Evolutionary conservation across 768 basidiomycete species (phyloP), one percentile per base, ranked within the genome.

Genomic region (Asterophora lycoperdoides): DNA sequence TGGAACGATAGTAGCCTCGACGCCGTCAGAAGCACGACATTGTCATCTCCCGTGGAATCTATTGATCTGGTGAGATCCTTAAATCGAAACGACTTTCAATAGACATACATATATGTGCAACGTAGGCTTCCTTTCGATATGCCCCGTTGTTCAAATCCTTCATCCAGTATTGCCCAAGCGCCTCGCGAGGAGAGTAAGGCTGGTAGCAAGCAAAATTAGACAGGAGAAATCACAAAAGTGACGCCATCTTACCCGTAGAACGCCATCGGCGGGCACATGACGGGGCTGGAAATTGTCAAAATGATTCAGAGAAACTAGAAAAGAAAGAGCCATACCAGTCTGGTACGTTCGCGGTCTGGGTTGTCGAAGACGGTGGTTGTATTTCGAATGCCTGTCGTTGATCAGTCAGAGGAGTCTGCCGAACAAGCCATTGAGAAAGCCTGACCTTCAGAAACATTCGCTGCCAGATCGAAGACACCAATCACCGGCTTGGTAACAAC

Each of bases 351-450:
- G 47, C 93, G 77, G 29, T 86, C 86, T 10, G 88, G 86, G 53
- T 82, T 89, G 64, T 98, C 96, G 53, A 98, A 99, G 2, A 98
- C 95, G 2, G 93, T 98, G 0, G 96, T 98, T 1, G 96, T 99
- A 60, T 99, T 99, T 38, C 96, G 84, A 54, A 99, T 95, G 20
- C 95, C 91, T 93, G 50, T 29, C 5, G 38, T 34, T 28, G 23
- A 29, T 1, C 23, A 23, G 20, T 49, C 11, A 53, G 29, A 11
- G 19, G 41, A 8, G 34, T 13, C 8, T 28, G 10, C 23, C 23
- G 6, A 23, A 23, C 9, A 20, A 46, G 14, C 42, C 28, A 14
- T 7, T 26, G 33, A 29, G 7, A 39, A 36, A 17, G 45, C 38
- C 56, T 37, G 52, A 87, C 89, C 95, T 77, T 96, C 95, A 19